Conservation (phyloP, 768 basidiomycete species). For the Termitomyces sp. region DNA sequence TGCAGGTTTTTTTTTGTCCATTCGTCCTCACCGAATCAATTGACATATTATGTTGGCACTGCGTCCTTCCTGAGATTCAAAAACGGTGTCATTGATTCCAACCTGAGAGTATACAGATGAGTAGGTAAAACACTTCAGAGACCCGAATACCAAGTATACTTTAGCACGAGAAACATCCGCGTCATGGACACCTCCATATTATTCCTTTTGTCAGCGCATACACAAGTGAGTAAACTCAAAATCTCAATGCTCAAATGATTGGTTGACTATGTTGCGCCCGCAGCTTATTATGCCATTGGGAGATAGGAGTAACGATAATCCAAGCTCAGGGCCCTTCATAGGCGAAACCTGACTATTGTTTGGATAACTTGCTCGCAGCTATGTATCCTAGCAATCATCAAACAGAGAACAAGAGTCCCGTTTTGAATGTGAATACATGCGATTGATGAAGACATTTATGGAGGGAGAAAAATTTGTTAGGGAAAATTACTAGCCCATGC, state of each 20-base stretch:
- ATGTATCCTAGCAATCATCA: neutral
- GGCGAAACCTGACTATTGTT: neutral
- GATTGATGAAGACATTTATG: neutral
- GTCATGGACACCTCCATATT: constrained; percentile 43
- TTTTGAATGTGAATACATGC: neutral
- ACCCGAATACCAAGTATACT: neutral
- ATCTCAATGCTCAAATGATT: neutral
- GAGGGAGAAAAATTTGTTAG: neutral
- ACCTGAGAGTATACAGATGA: constrained; percentile 24
- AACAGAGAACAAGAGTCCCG: neutral
- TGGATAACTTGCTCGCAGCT: neutral
- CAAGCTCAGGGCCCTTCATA: neutral
- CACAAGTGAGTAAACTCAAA: constrained; percentile 18
- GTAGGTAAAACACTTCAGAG: neutral
- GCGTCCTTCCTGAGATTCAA: constrained; percentile 33
- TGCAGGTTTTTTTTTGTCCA: constrained; percentile 14
- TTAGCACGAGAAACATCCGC: constrained; percentile 41
- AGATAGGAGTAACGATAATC: constrained; percentile 7
- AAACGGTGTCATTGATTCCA: constrained; percentile 21
- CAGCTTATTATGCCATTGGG: constrained; percentile 3
- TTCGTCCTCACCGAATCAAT: neutral
- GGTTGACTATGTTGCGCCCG: neutral
- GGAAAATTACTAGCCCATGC: constrained; percentile 1
- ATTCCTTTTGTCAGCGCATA: constrained; percentile 36
- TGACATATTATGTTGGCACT: constrained; percentile 30